Conservation (phyloP, 345 rosid genomes). For the Abelmoschus esculentus region DNA sequence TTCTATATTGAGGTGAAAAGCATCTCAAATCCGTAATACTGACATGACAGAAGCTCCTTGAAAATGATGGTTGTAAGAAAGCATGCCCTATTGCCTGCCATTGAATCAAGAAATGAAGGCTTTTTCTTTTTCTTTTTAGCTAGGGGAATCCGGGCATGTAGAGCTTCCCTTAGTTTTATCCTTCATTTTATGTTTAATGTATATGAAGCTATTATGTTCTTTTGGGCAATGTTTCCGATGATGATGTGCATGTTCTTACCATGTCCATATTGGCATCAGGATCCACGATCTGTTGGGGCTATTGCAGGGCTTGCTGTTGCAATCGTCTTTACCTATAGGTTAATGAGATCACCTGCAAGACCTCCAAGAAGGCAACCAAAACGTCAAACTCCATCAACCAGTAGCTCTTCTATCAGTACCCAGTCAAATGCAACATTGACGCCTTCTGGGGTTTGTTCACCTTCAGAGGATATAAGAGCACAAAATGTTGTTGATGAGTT, state of each 20-base stretch:
- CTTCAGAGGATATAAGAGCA: slow-evolving; percentile 52
- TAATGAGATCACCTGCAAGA: slow-evolving; percentile 56
- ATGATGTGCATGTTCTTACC: slow-evolving; percentile 12
- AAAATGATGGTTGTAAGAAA: neutral
- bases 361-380: slow-evolving; percentile 72
- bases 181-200: neutral
- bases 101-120: neutral
- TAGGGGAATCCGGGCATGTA: neutral
- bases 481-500: slow-evolving; percentile 76
- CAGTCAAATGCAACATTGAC: slow-evolving; percentile 33
- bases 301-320: slow-evolving; percentile 95
- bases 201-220: neutral
- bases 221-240: neutral
- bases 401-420: slow-evolving; percentile 38
- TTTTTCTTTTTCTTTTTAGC: neutral
- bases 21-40: neutral
- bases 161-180: neutral
- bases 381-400: slow-evolving; percentile 43
- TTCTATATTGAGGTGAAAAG: neutral
- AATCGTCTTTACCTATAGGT: slow-evolving; percentile 73
- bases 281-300: slow-evolving; percentile 85
- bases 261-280: slow-evolving; percentile 34
- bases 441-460: slow-evolving; percentile 38
- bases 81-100: neutral
- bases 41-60: neutral